Evolutionary conservation across 306 rosid genomes (phyloP).

Genomic region (Purshia tridentata): DNA sequence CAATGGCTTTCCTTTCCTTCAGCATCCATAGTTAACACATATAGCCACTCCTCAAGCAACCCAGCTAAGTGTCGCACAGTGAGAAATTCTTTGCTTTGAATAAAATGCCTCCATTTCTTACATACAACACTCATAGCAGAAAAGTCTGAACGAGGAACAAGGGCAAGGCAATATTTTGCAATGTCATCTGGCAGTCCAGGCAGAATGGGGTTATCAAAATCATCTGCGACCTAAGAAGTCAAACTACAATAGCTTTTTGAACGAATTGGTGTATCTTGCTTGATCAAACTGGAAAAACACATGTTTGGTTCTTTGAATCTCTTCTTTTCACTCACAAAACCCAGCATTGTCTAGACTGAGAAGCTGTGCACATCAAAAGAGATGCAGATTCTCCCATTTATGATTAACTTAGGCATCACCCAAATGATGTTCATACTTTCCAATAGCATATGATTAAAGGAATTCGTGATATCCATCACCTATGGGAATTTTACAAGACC

Average conservation of each 20-base stretch:
- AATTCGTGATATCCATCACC: conserved; percentile 74
- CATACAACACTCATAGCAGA: conserved; percentile 71
- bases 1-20: conserved; percentile 72
- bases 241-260: conserved; percentile 40
- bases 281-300: conserved; percentile 50
- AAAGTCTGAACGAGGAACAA: conserved; percentile 72
- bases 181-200: conserved; percentile 92
- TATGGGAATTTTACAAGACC: conserved; percentile 91
- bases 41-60: conserved; percentile 85
- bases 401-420: conserved; percentile 24
- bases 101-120: conserved; percentile 82
- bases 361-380: conserved; percentile 31
- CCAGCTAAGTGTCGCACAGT: conserved; percentile 75
- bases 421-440: conserved; percentile 24
- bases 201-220: conserved; percentile 46
- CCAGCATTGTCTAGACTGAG: conserved; percentile 50
- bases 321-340: conserved; percentile 60
- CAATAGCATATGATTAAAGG: conserved; percentile 38
- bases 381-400: conserved; percentile 26
- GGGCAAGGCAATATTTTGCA: conserved; percentile 85
- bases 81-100: conserved; percentile 76
- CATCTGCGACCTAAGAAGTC: conserved; percentile 37
- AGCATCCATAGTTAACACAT: conserved; percentile 58
- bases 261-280: conserved; percentile 39
- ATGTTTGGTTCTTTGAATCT: conserved; percentile 48